phyloP scores from a whole-genome alignment of 1,284 basidiomycete genomes.

The Microbotryum saponariae region DNA sequence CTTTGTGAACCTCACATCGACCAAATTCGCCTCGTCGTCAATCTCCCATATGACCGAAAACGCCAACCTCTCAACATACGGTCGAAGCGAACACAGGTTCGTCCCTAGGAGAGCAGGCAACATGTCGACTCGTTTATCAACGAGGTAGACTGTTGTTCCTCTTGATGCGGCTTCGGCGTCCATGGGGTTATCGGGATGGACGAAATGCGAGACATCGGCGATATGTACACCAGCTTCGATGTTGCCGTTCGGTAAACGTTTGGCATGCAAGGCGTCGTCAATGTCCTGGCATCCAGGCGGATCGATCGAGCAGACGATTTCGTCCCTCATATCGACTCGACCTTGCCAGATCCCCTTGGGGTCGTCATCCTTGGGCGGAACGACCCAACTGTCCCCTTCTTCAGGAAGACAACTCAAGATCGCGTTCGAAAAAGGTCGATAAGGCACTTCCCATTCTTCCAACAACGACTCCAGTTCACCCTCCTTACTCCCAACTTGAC shows the following conservation, averaged over 20 bases:
- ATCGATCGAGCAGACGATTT: constrained; percentile 93
- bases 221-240: constrained; percentile 99
- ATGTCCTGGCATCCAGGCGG: constrained; percentile 98
- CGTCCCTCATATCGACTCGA: constrained; percentile 76
- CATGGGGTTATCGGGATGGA: constrained; percentile 89
- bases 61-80: constrained; percentile 86
- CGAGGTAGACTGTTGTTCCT: constrained; percentile 96
- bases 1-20: constrained; percentile 85
- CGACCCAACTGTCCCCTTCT: constrained; percentile 88
- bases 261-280: constrained; percentile 96
- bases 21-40: constrained; percentile 74
- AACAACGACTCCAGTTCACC: constrained; percentile 92
- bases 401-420: constrained; percentile 83
- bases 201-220: constrained; percentile 96
- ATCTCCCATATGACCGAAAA: constrained; percentile 97
- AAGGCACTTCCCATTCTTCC: constrained; percentile 93
- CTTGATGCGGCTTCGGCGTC: constrained; percentile 90
- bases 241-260: constrained; percentile 80
- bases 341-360: constrained; percentile 61
- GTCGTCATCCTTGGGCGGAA: constrained; percentile 64
- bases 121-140: constrained; percentile 99
- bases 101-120: constrained; percentile 88
- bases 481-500: constrained; percentile 85
- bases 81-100: constrained; percentile 88
- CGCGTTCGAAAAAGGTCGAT: constrained; percentile 89